Evolutionary conservation across 2,329 filamentous ascomycete species (phyloP).

Genomic region (Aspergillus japonicus): DNA sequence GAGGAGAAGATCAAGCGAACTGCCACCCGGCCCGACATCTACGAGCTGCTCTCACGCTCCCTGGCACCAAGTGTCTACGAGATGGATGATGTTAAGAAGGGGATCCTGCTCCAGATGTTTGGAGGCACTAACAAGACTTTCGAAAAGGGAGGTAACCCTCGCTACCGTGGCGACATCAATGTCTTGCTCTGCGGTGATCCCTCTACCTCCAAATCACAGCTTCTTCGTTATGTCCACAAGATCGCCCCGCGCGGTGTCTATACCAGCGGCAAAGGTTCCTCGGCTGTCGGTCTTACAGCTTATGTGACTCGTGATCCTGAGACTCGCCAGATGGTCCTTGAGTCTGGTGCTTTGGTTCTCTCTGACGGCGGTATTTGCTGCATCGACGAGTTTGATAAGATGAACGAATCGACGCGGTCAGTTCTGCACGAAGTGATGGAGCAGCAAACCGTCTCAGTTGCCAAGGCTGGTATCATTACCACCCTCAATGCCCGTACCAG

Average conservation of each 20-base stretch:
- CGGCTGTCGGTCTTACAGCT: conserved; percentile 73
- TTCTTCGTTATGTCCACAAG: conserved; percentile 93
- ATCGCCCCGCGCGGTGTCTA: conserved; percentile 88
- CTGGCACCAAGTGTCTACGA: conserved; percentile 95
- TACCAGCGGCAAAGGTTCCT: conserved; percentile 73
- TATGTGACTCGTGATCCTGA: conserved; percentile 74
- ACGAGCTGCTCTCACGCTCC: conserved; percentile 86
- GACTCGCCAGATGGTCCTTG: conserved; percentile 69
- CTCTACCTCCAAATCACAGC: conserved; percentile 92
- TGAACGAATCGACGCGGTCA: conserved; percentile 71
- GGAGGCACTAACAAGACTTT: conserved; percentile 98
- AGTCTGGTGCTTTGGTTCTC: conserved; percentile 71
- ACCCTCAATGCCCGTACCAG: conserved; percentile 94
- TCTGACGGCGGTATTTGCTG: conserved; percentile 75
- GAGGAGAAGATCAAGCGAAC: conserved; percentile 84
- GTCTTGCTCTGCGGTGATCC: conserved; percentile 95
- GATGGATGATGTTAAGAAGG: conserved; percentile 98
- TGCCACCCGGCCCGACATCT: conserved; percentile 78
- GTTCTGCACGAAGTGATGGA: conserved; percentile 80
- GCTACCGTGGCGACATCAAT: conserved; percentile 97
- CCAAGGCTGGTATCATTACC: conserved; percentile 75
- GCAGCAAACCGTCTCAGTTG: conserved; percentile 75
- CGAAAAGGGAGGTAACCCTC: conserved; percentile 90
- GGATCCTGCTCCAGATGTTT: conserved; percentile 92
- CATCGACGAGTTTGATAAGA: conserved; percentile 79